Evolutionary conservation across 148 eudicot species (phyloP).

Genomic region (Rheum nobile): DNA sequence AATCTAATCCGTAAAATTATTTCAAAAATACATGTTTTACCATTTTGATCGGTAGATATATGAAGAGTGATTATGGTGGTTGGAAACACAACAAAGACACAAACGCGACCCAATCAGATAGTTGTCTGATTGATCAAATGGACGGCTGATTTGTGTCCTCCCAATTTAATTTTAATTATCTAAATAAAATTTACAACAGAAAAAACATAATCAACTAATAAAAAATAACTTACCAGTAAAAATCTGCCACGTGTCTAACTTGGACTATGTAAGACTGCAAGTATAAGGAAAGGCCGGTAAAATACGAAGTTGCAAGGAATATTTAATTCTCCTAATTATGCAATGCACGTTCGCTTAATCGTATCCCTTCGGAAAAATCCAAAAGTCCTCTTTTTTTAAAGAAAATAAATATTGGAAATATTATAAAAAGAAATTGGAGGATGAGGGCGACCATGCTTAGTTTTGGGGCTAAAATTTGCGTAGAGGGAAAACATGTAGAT

Average conservation of each 20-base stretch:
- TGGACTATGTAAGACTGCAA: neutral
- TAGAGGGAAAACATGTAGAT: neutral
- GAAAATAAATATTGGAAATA: neutral
- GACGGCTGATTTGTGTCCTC: conserved; percentile 4
- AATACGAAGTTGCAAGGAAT: neutral
- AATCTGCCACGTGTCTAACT: neutral
- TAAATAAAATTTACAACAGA: neutral
- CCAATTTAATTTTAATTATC: neutral
- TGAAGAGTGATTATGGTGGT: neutral
- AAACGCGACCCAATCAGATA: neutral
- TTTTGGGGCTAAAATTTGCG: neutral
- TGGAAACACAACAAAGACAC: conserved; percentile 8
- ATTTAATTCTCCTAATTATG: conserved; percentile 3
- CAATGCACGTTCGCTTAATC: conserved; percentile 4
- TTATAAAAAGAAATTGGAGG: neutral
- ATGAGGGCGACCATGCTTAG: neutral
- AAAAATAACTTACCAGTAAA: neutral
- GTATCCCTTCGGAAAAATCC: neutral
- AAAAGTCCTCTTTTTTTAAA: neutral
- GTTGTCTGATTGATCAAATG: conserved; percentile 1
- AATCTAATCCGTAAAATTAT: too few relatives aligned
- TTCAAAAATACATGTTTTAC: too few relatives aligned
- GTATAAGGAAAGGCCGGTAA: neutral
- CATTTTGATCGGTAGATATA: too few relatives aligned
- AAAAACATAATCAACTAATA: neutral